These are phyloP conservation scores for Elymus sibiricus DNA, from an alignment of 176 grass and related monocot species.

Conservation along the genomic window DNA sequence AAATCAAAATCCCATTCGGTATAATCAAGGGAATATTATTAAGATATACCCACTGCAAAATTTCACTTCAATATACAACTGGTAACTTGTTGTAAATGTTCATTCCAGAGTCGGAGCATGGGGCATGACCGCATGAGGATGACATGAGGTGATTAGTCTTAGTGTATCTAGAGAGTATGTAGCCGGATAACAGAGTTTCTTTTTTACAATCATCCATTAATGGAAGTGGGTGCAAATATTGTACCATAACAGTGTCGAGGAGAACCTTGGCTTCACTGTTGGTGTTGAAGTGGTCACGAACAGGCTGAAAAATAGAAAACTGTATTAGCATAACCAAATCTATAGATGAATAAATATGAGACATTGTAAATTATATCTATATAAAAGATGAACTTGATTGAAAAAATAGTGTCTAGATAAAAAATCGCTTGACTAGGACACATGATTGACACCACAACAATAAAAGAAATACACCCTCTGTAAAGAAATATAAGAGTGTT, in stretches of 20 bases:
- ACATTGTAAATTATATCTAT: not conserved
- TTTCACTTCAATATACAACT: not conserved
- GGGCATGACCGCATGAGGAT: not conserved
- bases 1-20: too few species aligned
- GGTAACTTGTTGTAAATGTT: not conserved
- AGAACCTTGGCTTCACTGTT: constrained; percentile 62
- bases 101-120: too few species aligned
- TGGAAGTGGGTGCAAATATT: not conserved
- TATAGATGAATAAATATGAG: not conserved
- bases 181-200: not conserved
- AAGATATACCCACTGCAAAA: not conserved
- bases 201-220: not conserved
- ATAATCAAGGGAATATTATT: not conserved
- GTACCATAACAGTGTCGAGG: constrained; percentile 84
- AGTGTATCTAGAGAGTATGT: not conserved
- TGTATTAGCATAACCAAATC: not conserved
- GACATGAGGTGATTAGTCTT: not conserved
- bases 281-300: constrained; percentile 81
- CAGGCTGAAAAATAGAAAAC: constrained; percentile 54
- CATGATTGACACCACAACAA: not conserved
- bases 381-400: not conserved
- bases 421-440: not conserved
- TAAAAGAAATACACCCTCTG: not conserved
- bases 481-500: too few species aligned
- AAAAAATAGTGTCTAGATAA: not conserved